Base-by-base conservation (phyloP, 192 early-diverging fungal genomes). In the Podila epigama region DNA sequence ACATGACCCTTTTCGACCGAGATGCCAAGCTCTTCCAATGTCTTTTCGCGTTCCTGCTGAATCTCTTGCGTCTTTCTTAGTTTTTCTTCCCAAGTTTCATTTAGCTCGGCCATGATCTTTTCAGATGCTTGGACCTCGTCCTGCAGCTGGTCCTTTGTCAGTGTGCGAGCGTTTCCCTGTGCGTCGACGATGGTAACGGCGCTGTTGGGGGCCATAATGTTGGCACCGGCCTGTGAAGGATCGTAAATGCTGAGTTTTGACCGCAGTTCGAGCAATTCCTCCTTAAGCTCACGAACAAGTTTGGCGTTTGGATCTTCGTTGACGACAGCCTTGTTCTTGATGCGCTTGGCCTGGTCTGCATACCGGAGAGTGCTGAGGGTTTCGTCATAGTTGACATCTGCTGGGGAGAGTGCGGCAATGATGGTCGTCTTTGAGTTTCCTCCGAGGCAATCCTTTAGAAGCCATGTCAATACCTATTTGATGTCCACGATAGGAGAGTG, bases 291-390 rank as follows among this genome's bases (percentile, higher is more conserved):
- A 48, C 91, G 86, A 58, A 97, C 90, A 4, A 95, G 73, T 57
- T 85, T 89, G 13, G 84, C 88, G 48, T 90, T 90, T 0, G 93
- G 91, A 63, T 95, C 93, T 77, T 97, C 95, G 75, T 97, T 97
- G 48, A 97, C 92, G 0, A 93, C 86, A 11, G 95, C 94, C 73
- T 91, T 91, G 71, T 95, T 97, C 70, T 95, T 90, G 75, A 97
- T 95, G 44, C 85, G 87, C 73, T 95, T 96, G 22, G 95, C 96
- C 37, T 95, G 89, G 63, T 96, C 93, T 5, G 93, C 94, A 69
- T 96, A 97, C 34, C 96, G 85, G 34, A 97, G 82, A 6, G 96
- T 97, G 63, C 88, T 92, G 5, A 95, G 82, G 6, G 93, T 90
- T 82, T 95, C 93, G 57, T 87, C 84, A 58, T 88, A 92, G 51